Evolutionary conservation across 2,329 filamentous ascomycete genomes (phyloP).

Genomic region (Hortaea werneckii): DNA sequence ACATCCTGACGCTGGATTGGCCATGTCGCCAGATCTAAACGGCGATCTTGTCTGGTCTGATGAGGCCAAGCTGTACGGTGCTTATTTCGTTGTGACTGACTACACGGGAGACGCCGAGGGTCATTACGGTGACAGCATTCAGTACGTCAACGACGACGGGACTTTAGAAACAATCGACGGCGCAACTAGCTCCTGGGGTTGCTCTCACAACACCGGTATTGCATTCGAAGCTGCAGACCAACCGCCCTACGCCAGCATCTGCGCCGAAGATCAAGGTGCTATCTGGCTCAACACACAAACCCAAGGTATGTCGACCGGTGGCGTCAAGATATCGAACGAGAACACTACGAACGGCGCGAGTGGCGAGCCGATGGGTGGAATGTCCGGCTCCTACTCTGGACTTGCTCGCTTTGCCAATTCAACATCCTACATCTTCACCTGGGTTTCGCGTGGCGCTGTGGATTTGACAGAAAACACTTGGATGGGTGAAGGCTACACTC

Average conservation of each 20-base stretch:
- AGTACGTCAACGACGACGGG: slow-evolving; percentile 41
- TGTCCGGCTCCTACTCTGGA: slow-evolving; percentile 51
- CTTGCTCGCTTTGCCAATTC: slow-evolving; percentile 45
- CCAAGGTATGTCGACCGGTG: slow-evolving; percentile 43
- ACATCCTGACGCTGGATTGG: slow-evolving; percentile 35
- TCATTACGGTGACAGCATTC: slow-evolving; percentile 49
- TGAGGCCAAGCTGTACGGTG: slow-evolving; percentile 46
- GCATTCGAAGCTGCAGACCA: slow-evolving; percentile 51
- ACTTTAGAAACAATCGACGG: slow-evolving; percentile 42
- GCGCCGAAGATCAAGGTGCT: slow-evolving; percentile 52
- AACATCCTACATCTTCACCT: slow-evolving; percentile 50
- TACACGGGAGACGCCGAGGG: slow-evolving; percentile 46
- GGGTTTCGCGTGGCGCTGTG: slow-evolving; percentile 51
- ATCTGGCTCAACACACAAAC: slow-evolving; percentile 55
- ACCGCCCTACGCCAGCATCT: slow-evolving; percentile 49
- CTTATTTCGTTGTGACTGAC: slow-evolving; percentile 52
- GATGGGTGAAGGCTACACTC: slow-evolving; percentile 49
- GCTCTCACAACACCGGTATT: slow-evolving; percentile 56
- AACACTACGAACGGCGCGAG: slow-evolving; percentile 49
- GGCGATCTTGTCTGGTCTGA: slow-evolving; percentile 53
- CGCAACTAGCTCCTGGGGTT: slow-evolving; percentile 49
- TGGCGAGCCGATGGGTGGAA: slow-evolving; percentile 51
- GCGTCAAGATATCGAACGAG: slow-evolving; percentile 53
- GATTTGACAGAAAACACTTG: slow-evolving; percentile 46
- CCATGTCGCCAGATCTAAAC: slow-evolving; percentile 49